These are phyloP conservation scores for Gnaphalium uliginosum DNA, from an alignment of 129 eudicot species.

Conservation along the genomic window DNA sequence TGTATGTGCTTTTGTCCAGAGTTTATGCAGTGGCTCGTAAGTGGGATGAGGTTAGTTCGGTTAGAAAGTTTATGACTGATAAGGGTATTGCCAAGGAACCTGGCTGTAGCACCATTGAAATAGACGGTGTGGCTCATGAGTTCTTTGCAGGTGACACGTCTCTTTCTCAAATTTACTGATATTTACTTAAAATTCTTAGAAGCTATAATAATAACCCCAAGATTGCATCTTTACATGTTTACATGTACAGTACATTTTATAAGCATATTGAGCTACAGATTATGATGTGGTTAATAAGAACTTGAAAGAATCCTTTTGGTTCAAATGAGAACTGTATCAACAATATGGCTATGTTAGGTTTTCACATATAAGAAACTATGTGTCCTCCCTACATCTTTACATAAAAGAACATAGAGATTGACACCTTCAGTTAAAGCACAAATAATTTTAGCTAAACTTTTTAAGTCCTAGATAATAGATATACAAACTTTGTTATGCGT, in stretches of 20 bases:
- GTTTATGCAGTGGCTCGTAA: constrained; percentile 67
- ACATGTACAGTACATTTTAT: not conserved
- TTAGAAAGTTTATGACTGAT: constrained; percentile 64
- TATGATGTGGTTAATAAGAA: not conserved
- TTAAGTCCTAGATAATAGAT: not conserved
- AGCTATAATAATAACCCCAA: not conserved
- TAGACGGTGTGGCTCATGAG: constrained; percentile 69
- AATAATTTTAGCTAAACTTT: not conserved
- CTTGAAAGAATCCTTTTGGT: not conserved
- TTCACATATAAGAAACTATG: not conserved
- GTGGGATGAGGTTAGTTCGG: constrained; percentile 81
- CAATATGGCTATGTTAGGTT: not conserved
- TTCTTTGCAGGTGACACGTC: constrained; percentile 82
- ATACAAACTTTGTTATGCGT: not conserved
- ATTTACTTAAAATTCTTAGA: not conserved
- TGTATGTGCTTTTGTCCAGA: constrained; percentile 67
- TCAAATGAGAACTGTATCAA: not conserved
- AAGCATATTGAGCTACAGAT: not conserved
- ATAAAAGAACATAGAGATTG: not conserved
- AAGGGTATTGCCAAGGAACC: constrained; percentile 85
- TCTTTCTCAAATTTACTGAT: constrained; percentile 32
- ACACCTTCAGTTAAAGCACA: not conserved
- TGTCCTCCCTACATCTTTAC: too few relatives aligned
- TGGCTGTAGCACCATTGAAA: constrained; percentile 77
- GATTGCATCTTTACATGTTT: not conserved